These are phyloP conservation scores for Furcasterigmium furcatum DNA, from an alignment of 2,329 filamentous ascomycete species.

Conservation along the genomic window DNA sequence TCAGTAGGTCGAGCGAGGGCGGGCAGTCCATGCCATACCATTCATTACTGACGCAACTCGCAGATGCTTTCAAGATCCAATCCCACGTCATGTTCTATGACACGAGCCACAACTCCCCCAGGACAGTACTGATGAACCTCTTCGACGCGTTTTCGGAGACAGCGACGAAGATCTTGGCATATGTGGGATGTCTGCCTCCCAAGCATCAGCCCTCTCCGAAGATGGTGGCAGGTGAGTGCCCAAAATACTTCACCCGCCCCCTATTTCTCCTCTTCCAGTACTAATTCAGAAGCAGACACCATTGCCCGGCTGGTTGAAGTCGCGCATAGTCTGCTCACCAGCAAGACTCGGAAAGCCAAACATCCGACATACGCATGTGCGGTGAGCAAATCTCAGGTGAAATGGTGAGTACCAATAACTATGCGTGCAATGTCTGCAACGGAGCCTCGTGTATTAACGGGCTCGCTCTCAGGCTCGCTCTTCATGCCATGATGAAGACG, in stretches of 20 bases:
- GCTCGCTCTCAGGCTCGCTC: constrained; percentile 5
- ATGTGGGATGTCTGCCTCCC: constrained; percentile 54
- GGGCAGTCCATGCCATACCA: too few species aligned
- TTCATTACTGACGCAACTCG: constrained; percentile 4
- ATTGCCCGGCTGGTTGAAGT: constrained; percentile 64
- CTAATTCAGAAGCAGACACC: constrained; percentile 43
- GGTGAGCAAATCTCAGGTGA: constrained; percentile 57
- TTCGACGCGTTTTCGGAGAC: constrained; percentile 73
- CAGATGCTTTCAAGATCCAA: constrained; percentile 75
- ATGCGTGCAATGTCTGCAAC: not conserved
- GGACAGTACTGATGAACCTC: constrained; percentile 71
- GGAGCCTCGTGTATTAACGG: not conserved
- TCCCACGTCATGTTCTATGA: constrained; percentile 83
- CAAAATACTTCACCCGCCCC: too few species aligned
- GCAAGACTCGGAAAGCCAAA: constrained; percentile 39
- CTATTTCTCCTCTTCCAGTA: not conserved
- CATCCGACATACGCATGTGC: constrained; percentile 54
- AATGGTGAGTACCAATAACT: constrained; percentile 59
- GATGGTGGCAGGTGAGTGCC: constrained; percentile 60
- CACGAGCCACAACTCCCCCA: constrained; percentile 68
- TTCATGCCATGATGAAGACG: constrained; percentile 6
- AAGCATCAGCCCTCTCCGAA: constrained; percentile 51
- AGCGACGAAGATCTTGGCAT: constrained; percentile 70
- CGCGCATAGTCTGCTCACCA: constrained; percentile 61
- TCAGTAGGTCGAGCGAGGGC: constrained; percentile 51